phyloP scores from a whole-genome alignment of 1,139 yeast species.

The Geotrichum aggregatum region DNA sequence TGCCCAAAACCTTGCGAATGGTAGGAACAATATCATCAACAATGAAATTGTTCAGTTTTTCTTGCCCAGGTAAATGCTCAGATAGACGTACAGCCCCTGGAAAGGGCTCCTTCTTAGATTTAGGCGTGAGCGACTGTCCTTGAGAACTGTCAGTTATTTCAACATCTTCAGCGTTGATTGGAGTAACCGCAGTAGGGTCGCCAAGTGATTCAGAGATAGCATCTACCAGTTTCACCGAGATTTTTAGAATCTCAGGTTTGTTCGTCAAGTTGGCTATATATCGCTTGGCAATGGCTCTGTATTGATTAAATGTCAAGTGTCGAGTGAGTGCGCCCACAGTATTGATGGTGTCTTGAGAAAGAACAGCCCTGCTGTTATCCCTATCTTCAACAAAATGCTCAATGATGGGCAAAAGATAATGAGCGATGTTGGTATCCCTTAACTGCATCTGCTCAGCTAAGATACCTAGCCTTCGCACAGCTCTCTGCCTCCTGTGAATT shows the following conservation, averaged over 20 bases:
- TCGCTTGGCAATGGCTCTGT: constrained; percentile 67
- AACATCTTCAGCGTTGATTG: constrained; percentile 17
- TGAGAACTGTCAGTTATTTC: constrained; percentile 37
- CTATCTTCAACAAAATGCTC: constrained; percentile 59
- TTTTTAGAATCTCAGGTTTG: constrained; percentile 53
- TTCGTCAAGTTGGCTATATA: constrained; percentile 56
- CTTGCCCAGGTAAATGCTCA: constrained; percentile 37
- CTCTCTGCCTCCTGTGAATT: constrained; percentile 77
- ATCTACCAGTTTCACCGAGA: constrained; percentile 59
- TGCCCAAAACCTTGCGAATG: constrained; percentile 51
- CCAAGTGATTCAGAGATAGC: constrained; percentile 55
- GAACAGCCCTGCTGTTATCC: constrained; percentile 62
- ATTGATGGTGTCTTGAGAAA: constrained; percentile 68
- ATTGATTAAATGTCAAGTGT: constrained; percentile 74
- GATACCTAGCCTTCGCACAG: constrained; percentile 58
- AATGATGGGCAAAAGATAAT: constrained; percentile 75
- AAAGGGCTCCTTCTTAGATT: constrained; percentile 16
- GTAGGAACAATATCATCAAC: constrained; percentile 59
- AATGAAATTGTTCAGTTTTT: constrained; percentile 52
- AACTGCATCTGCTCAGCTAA: constrained; percentile 41
- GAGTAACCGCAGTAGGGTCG: constrained; percentile 16
- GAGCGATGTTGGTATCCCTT: constrained; percentile 61
- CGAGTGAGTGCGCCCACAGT: constrained; percentile 59
- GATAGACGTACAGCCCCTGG: constrained; percentile 26
- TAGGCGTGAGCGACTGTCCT: background rate